These are phyloP conservation scores for Pseudopyricularia cyperi DNA, from an alignment of 2,329 filamentous ascomycete genomes.

Conservation along the genomic window DNA sequence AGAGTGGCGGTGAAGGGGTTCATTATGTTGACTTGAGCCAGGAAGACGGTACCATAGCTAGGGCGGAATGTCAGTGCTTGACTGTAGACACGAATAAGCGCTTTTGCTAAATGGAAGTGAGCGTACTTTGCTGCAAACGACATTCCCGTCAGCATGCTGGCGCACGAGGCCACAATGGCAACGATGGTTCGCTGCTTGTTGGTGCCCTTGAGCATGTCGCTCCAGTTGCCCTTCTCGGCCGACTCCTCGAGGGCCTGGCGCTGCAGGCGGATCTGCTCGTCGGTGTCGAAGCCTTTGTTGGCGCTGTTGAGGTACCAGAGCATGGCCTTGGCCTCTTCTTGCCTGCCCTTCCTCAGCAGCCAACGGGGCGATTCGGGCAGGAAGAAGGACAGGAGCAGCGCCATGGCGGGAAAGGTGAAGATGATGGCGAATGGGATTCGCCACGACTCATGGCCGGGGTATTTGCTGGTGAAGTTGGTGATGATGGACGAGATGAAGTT, in stretches of 20 bases:
- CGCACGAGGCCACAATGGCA: not conserved
- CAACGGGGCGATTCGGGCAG: slow-evolving; percentile 16
- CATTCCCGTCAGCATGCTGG: slow-evolving; percentile 1
- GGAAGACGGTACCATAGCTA: slow-evolving; percentile 2
- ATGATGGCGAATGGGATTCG: slow-evolving; percentile 9
- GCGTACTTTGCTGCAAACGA: not conserved
- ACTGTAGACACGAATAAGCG: too few species aligned
- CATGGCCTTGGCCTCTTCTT: slow-evolving; percentile 6
- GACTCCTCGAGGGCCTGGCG: slow-evolving; percentile 6
- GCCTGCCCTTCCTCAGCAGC: slow-evolving; percentile 11
- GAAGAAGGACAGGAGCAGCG: slow-evolving; percentile 6
- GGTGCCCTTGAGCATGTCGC: slow-evolving; percentile 6
- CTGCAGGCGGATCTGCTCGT: slow-evolving; percentile 7
- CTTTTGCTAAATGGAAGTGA: too few species aligned
- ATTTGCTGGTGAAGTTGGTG: slow-evolving; percentile 9
- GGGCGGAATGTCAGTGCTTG: too few species aligned
- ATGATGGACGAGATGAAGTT: slow-evolving; percentile 10
- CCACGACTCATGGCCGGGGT: slow-evolving; percentile 8
- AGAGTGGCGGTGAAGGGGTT: slow-evolving; percentile 1
- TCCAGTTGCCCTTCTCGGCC: not conserved
- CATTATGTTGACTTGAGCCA: not conserved
- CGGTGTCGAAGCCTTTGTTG: slow-evolving; percentile 6
- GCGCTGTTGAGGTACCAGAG: slow-evolving; percentile 8
- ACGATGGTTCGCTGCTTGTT: slow-evolving; percentile 3
- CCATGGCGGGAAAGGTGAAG: slow-evolving; percentile 7